Base-by-base conservation (phyloP, 2,329 filamentous ascomycete species). In the Sarocladium strictum region DNA sequence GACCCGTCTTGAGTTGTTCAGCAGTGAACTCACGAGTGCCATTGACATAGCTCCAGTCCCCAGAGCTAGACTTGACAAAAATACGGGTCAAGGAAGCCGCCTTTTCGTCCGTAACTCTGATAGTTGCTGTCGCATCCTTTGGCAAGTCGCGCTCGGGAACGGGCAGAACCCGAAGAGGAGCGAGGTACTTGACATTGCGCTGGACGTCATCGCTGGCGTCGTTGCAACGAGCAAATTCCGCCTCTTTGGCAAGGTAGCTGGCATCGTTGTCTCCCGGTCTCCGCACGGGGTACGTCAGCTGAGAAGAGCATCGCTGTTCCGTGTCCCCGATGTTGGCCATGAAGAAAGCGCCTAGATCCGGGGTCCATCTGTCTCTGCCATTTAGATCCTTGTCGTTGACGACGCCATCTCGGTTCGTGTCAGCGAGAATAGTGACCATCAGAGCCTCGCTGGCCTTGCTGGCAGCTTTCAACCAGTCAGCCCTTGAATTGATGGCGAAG, bases 311-410 rank as follows among this genome's bases (percentile, higher is more conserved):
- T 9, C 68, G 66, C 7, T 56, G 45, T 43, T 61, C 45, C 2
- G 63, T 65, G 55, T 72, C 69, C 6, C 63, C 68, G 17, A 72
- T 68, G 53, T 70, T 70, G 21, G 69, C 61, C 1, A 72, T 60
- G 53, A 72, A 69, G 23, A 72, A 60, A 15, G 69, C 67, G 10
- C 69, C 68, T 10, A 12, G 23, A 5, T 49, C 19, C 29, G 4
- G 7, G 4, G 43, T 49, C 43, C 43, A 49, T 49, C n/a, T 32
- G 26, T 32, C 9, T 32, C 43, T 5, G 43, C 26, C 43, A 9
- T 32, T 49, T 4, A 49, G 43, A 29, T 49, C 58, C 4, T 40
- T 50, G 19, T 60, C 49, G 56, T 70, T 66, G 29, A 70, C 61
- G 14, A 51, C 53, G 6, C 68, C 68, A 49, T 71, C 68, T 11